A percentile compares a stretch with the other conserved stretches of the same genome.
These are phyloP conservation scores for Pyricularia sp. DNA, from an alignment of 2,329 filamentous ascomycete species.

Conservation along the genomic window DNA sequence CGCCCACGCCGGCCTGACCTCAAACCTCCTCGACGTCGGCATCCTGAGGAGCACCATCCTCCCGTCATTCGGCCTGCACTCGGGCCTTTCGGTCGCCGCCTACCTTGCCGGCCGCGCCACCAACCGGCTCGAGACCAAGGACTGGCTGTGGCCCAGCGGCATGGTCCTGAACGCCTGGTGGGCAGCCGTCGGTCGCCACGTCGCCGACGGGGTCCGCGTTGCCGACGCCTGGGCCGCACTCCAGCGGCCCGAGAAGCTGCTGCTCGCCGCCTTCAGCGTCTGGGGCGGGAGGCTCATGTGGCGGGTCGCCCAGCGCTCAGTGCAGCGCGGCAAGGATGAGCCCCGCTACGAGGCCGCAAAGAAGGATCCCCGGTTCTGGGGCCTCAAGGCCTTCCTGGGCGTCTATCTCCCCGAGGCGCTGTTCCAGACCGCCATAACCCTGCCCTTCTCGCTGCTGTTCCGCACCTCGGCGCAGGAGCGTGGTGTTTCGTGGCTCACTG, in stretches of 20 bases:
- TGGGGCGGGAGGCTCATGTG: slow-evolving; percentile 50
- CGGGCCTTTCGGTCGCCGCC: slow-evolving; percentile 38
- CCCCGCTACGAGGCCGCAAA: slow-evolving; percentile 43
- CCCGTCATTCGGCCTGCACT: slow-evolving; percentile 44
- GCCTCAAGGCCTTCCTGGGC: slow-evolving; percentile 37
- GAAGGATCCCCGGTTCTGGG: slow-evolving; percentile 44
- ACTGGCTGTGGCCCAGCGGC: slow-evolving; percentile 47
- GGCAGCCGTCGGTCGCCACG: slow-evolving; percentile 43
- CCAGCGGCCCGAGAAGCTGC: slow-evolving; percentile 43
- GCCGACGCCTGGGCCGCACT: slow-evolving; percentile 35
- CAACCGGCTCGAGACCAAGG: slow-evolving; percentile 48
- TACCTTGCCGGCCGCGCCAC: slow-evolving; percentile 42
- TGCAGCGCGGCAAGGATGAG: slow-evolving; percentile 44
- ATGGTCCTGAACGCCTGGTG: slow-evolving; percentile 52
- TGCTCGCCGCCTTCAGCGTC: slow-evolving; percentile 45
- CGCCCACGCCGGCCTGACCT: background rate
- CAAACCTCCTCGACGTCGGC: slow-evolving; percentile 25
- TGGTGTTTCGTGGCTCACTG: background rate
- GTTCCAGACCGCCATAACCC: slow-evolving; percentile 44
- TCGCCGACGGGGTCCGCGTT: slow-evolving; percentile 33
- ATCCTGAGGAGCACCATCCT: slow-evolving; percentile 43
- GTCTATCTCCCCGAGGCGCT: slow-evolving; percentile 48
- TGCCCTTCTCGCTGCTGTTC: slow-evolving; percentile 49
- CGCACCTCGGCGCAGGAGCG: slow-evolving; percentile 19
- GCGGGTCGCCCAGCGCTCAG: slow-evolving; percentile 37